Conservation (phyloP, 2,329 filamentous ascomycete species). For the Phaeosphaeria sp. region DNA sequence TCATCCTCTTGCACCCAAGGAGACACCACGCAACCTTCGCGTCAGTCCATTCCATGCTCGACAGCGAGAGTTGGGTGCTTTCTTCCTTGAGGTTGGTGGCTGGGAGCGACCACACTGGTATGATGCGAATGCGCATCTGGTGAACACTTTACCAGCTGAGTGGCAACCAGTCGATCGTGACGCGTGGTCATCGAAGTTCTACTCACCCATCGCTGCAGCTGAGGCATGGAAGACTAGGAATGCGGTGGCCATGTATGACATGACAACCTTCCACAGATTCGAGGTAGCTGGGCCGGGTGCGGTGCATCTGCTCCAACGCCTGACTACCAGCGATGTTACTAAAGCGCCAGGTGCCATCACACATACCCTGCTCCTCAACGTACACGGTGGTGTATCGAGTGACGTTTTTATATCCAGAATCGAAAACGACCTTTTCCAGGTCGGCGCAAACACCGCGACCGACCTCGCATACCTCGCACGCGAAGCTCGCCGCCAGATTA, state of each 20-base stretch:
- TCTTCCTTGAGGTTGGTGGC: constrained; percentile 64
- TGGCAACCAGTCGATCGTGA: constrained; percentile 65
- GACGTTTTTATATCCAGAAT: constrained; percentile 65
- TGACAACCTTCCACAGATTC: constrained; percentile 65
- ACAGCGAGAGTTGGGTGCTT: constrained; percentile 63
- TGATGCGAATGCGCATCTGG: constrained; percentile 60
- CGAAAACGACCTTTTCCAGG: constrained; percentile 58
- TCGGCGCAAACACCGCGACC: constrained; percentile 63
- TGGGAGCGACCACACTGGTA: constrained; percentile 72
- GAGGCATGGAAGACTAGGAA: constrained; percentile 72
- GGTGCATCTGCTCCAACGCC: constrained; percentile 59
- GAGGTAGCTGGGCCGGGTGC: constrained; percentile 66
- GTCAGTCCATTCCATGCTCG: constrained; percentile 64
- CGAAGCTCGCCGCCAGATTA: constrained; percentile 59
- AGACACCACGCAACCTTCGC: constrained; percentile 65
- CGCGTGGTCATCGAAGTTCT: constrained; percentile 63
- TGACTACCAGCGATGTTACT: constrained; percentile 60
- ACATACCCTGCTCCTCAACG: constrained; percentile 64
- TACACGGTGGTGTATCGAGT: constrained; percentile 60
- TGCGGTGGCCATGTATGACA: constrained; percentile 67
- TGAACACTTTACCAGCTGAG: constrained; percentile 58
- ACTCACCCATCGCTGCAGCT: constrained; percentile 64
- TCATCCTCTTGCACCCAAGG: constrained; percentile 64
- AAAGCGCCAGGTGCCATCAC: constrained; percentile 59
- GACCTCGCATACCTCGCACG: constrained; percentile 62